These are phyloP conservation scores for Knufia petricola DNA, from an alignment of 2,329 filamentous ascomycete genomes.

Conservation along the genomic window DNA sequence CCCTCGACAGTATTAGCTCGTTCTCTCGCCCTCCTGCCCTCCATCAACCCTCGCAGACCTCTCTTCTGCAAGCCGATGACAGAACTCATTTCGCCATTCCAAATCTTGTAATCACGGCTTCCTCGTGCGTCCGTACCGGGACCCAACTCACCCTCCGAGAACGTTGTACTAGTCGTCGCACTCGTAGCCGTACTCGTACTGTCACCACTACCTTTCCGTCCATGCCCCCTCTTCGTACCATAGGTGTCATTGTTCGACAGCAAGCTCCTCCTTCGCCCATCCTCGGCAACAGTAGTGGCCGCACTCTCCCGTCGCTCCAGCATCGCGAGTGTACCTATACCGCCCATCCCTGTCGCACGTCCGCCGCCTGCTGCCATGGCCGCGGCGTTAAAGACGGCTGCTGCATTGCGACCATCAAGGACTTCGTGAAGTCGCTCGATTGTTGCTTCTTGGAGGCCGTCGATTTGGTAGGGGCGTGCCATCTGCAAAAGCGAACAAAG, in stretches of 20 bases:
- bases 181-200: conserved; percentile 20
- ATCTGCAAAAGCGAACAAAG: conserved; percentile 91
- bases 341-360: conserved; percentile 47
- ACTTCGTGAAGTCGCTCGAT: conserved; percentile 83
- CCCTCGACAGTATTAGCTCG: conserved; percentile 18
- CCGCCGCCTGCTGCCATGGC: conserved; percentile 96
- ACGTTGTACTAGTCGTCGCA: conserved; percentile 38
- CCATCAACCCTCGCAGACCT: conserved; percentile 85
- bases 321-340: conserved; percentile 30
- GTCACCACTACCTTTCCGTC: conserved; percentile 19
- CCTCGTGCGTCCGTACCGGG: conserved; percentile 9
- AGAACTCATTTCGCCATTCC: conserved; percentile 63
- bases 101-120: conserved; percentile 30
- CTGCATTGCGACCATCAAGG: conserved; percentile 86
- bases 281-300: conserved; percentile 13
- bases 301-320: conserved; percentile 29
- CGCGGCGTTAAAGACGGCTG: conserved; percentile 94
- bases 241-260: background rate
- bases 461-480: conserved; percentile 82
- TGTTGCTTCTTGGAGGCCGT: conserved; percentile 83
- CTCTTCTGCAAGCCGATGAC: conserved; percentile 95
- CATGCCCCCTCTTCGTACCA: conserved; percentile 15
- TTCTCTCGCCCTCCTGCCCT: conserved; percentile 77
- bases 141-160: conserved; percentile 37
- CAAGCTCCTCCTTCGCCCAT: background rate